These are phyloP conservation scores for Aspergillus indologenus DNA, from an alignment of 495 filamentous ascomycete genomes.

Conservation along the genomic window DNA sequence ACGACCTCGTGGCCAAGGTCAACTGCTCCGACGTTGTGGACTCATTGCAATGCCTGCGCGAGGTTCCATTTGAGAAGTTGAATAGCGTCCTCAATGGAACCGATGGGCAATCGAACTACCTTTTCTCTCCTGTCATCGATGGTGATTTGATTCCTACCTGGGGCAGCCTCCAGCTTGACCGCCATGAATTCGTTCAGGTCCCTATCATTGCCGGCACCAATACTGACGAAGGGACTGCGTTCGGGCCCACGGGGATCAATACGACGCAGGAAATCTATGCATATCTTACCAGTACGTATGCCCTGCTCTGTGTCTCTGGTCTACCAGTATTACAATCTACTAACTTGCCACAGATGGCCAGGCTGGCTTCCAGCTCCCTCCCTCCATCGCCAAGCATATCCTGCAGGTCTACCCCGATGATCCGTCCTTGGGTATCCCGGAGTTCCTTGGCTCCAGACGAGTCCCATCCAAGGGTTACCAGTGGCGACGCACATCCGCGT, in stretches of 20 bases:
- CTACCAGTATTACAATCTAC: neutral
- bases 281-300: constrained; percentile 36
- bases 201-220: constrained; percentile 49
- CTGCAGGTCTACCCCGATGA: constrained; percentile 50
- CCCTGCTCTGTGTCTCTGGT: neutral
- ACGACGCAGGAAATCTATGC: constrained; percentile 45
- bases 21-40: constrained; percentile 37
- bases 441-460: constrained; percentile 41
- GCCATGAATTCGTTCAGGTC: constrained; percentile 43
- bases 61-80: constrained; percentile 40
- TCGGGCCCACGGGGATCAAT: constrained; percentile 43
- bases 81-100: constrained; percentile 41
- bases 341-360: constrained; percentile 18
- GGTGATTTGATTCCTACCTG: constrained; percentile 46
- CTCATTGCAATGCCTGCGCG: constrained; percentile 46
- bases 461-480: constrained; percentile 34
- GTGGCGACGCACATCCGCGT: constrained; percentile 53
- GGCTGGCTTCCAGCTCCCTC: constrained; percentile 30
- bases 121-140: constrained; percentile 47
- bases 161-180: constrained; percentile 33
- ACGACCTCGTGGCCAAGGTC: constrained; percentile 8
- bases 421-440: constrained; percentile 44
- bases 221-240: constrained; percentile 49
- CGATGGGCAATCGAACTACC: constrained; percentile 27
- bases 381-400: constrained; percentile 36